Base-by-base conservation (phyloP, 2,329 filamentous ascomycete genomes). In the Calonectria crousiana region DNA sequence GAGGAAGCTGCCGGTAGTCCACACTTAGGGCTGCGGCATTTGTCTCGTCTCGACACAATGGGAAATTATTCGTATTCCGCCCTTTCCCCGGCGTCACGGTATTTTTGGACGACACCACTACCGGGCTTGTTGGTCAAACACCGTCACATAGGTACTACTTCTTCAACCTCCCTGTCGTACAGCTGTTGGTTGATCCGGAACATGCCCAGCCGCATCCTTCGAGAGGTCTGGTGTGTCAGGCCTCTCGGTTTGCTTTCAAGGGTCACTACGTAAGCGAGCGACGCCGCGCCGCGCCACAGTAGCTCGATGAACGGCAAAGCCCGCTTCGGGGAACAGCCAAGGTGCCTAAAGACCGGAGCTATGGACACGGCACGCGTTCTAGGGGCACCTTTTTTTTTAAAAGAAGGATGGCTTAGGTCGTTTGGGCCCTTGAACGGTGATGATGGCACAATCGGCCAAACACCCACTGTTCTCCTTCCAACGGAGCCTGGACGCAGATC, bases 1-100 rank as follows among this genome's bases (percentile, higher is more conserved):
- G 13, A 14, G 8, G 30, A 14, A 60, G 34, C 34, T 62, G 41
- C 53, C 67, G 53, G 67, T 23, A 62, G 34, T 60, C 56, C 56
- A 62, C 52, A 34, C 38, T 60, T 62, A 69, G 53, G 67, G 67
- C 67, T 69, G 67, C 67, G 67, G 67, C 56, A 69, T 69, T 69
- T 62, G 65, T 23, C n/a, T 28, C 36, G 30, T 28, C 49, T 14
- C 3, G 41, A 36, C 30, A 23, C 32, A 69, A 62, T 69, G 41
- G 67, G 67, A 62, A 62, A 62, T 69, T 69, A 58, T 69, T 68
- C 67, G 51, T 36, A 32, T 41, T 11, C 26, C 44, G 14, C 53
- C 6, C 2, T 2, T 20, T 8, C 26, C 52, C 44, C 8, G 44
- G 6, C 44, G 44, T 10, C 44, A 47, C 44, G 44, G 11, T 23